Evolutionary conservation across 164 flowering plant species (phyloP).

Genomic region (Vitis cinerea): DNA sequence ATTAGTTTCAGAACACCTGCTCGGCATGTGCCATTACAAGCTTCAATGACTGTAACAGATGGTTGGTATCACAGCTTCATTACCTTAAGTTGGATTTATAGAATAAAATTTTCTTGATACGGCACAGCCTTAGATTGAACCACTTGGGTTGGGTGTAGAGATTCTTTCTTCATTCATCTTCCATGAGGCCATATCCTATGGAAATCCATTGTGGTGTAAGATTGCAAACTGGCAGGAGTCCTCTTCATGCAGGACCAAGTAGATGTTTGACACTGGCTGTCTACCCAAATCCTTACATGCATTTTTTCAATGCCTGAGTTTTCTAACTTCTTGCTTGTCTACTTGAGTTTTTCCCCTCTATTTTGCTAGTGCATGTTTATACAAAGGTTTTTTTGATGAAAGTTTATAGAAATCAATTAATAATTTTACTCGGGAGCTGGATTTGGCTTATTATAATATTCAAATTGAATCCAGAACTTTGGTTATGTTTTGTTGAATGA

Average conservation of each 20-base stretch:
- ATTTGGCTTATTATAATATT: too few species aligned
- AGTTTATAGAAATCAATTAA: too few species aligned
- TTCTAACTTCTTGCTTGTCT: too few species aligned
- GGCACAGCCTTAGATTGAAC: not conserved
- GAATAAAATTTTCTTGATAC: not conserved
- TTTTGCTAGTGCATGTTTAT: too few species aligned
- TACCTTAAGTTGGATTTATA: not conserved
- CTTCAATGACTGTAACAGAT: constrained; percentile 94
- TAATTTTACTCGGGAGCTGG: too few species aligned
- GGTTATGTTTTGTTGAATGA: too few species aligned
- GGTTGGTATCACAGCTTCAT: constrained; percentile 46
- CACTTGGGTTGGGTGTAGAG: not conserved
- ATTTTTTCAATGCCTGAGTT: too few species aligned
- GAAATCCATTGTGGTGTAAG: not conserved
- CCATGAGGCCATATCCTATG: not conserved
- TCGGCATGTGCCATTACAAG: constrained; percentile 78
- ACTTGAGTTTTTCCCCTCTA: too few species aligned
- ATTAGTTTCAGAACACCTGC: constrained; percentile 88
- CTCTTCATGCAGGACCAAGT: not conserved
- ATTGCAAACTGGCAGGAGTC: not conserved
- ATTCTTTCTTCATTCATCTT: not conserved
- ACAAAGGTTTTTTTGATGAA: too few species aligned
- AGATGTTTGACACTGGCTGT: too few species aligned
- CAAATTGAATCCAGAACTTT: too few species aligned
- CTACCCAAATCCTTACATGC: too few species aligned